These are phyloP conservation scores for Mrakiaceae sp. DNA, from an alignment of 1,284 basidiomycete genomes.

Conservation along the genomic window DNA sequence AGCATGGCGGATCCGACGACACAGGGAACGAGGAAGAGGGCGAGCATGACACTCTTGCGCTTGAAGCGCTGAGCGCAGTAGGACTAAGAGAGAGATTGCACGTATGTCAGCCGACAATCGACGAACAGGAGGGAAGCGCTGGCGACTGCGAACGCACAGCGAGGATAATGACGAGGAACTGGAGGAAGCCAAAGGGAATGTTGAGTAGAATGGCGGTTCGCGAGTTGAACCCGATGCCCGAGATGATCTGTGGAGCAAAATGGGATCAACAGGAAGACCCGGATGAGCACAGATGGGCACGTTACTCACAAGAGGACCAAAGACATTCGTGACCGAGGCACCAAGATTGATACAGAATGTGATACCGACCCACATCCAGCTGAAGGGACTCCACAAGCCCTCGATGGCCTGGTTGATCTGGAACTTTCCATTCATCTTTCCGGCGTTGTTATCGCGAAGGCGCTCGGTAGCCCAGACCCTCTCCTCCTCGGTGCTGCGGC, in stretches of 20 bases:
- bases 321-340: constrained; percentile 24
- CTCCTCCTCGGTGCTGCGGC: constrained; percentile 26
- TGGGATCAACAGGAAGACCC: background rate
- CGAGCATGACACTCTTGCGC: constrained; percentile 21
- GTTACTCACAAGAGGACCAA: background rate
- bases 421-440: constrained; percentile 30
- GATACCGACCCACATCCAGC: constrained; percentile 31
- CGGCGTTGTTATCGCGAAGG: constrained; percentile 35
- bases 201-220: constrained; percentile 25
- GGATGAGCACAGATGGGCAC: too few species aligned
- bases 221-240: constrained; percentile 24
- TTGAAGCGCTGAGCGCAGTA: constrained; percentile 23
- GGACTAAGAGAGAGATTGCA: constrained; percentile 20
- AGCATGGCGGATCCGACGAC: constrained; percentile 19
- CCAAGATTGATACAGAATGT: constrained; percentile 26
- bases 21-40: constrained; percentile 15
- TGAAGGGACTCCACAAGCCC: constrained; percentile 31
- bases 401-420: constrained; percentile 34
- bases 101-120: constrained; percentile 21
- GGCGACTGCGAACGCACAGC: background rate
- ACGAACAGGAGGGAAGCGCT: too few species aligned
- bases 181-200: constrained; percentile 23
- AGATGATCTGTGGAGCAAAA: constrained; percentile 28
- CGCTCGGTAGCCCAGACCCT: constrained; percentile 34
- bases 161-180: constrained; percentile 4